phyloP scores from a whole-genome alignment of 2,329 filamentous ascomycete species.

The Aspergillus sergii region DNA sequence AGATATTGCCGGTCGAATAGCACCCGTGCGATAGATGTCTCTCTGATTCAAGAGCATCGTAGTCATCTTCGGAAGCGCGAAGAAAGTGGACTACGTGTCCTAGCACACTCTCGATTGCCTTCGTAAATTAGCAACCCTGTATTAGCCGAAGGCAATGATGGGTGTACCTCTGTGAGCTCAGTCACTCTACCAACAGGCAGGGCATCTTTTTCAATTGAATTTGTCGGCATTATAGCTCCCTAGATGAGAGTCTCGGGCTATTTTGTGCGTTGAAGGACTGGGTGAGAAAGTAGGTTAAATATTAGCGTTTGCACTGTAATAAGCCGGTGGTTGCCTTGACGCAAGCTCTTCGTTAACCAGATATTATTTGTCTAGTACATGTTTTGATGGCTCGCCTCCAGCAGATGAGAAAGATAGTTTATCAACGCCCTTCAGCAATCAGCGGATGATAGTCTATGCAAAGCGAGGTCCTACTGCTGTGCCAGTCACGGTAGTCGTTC shows the following conservation, averaged over 20 bases:
- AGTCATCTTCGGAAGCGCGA: background rate
- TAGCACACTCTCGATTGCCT: constrained; percentile 2
- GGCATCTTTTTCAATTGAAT: background rate
- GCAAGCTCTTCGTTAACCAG: background rate
- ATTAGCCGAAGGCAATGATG: background rate
- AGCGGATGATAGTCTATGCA: background rate
- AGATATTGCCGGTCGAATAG: background rate
- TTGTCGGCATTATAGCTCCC: background rate
- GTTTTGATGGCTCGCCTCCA: background rate
- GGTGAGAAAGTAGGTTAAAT: background rate
- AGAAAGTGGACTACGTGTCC: background rate
- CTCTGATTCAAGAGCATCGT: background rate
- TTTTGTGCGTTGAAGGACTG: background rate
- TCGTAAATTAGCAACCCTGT: background rate
- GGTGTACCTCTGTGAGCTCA: background rate
- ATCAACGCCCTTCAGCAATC: background rate
- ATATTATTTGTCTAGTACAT: too few species aligned
- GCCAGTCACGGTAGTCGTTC: background rate
- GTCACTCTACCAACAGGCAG: background rate
- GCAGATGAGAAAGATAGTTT: too few species aligned
- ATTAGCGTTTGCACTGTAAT: background rate
- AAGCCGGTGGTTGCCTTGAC: background rate
- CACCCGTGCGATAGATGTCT: background rate
- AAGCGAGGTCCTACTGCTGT: background rate
- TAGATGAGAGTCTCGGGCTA: background rate